Conservation (phyloP, 2,329 filamentous ascomycete species). For the Microdochium bolleyi region DNA sequence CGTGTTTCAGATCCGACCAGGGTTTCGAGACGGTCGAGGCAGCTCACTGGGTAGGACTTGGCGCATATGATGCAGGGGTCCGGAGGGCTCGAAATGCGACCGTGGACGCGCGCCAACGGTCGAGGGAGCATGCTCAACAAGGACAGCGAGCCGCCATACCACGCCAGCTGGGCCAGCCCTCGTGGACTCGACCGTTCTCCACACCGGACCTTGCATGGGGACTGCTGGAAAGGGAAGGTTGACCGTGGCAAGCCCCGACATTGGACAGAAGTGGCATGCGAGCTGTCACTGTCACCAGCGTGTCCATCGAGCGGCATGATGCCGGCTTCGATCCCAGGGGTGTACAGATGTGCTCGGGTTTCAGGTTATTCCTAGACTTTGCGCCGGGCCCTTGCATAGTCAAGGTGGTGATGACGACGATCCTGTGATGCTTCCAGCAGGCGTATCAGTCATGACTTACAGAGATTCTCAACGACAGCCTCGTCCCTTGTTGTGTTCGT, state of each 20-base stretch:
- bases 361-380: background rate
- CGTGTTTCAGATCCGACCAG: slow-evolving; percentile 38
- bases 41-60: background rate
- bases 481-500: too few relatives aligned
- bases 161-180: background rate
- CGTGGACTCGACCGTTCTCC: too few relatives aligned
- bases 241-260: background rate
- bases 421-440: too few relatives aligned
- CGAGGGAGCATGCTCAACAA: background rate
- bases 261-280: background rate
- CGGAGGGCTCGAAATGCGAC: too few relatives aligned
- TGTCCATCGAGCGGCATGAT: background rate
- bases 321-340: background rate
- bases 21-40: slow-evolving; percentile 7
- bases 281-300: background rate
- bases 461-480: too few relatives aligned
- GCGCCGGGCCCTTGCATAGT: background rate
- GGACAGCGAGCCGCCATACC: background rate
- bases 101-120: too few relatives aligned
- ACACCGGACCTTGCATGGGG: background rate
- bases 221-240: background rate
- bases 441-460: too few relatives aligned
- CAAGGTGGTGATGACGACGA: too few relatives aligned
- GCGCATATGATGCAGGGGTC: background rate
- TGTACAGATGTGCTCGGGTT: background rate